Conservation (phyloP, 805 yeast genomes). For the Yueomyces sp. region DNA sequence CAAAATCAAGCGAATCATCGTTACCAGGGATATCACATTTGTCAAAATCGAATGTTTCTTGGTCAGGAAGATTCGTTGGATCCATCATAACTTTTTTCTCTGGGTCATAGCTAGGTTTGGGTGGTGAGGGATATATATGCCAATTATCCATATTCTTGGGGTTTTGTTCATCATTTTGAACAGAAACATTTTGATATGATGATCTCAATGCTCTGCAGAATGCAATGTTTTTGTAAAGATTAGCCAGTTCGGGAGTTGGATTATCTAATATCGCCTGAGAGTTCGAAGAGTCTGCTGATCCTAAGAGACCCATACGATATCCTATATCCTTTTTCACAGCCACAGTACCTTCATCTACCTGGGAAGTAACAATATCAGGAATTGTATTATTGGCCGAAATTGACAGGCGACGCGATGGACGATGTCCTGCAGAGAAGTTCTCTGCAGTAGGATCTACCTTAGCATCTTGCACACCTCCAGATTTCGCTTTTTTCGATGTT, state of each 20-base stretch:
- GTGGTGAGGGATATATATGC: slow-evolving; percentile 86
- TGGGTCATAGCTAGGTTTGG: slow-evolving; percentile 72
- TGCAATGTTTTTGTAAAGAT: slow-evolving; percentile 46
- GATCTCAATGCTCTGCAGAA: slow-evolving; percentile 60
- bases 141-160: slow-evolving; percentile 70
- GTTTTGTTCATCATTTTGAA: slow-evolving; percentile 62
- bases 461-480: too few species aligned
- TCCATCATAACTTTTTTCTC: slow-evolving; percentile 37
- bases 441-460: too few species aligned
- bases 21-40: slow-evolving; percentile 32
- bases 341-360: background rate
- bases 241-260: slow-evolving; percentile 51
- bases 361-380: slow-evolving; percentile 10
- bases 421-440: too few species aligned
- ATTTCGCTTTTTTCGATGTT: too few species aligned
- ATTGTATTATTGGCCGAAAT: slow-evolving; percentile 13
- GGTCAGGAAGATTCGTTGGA: slow-evolving; percentile 27
- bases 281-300: too few species aligned
- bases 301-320: background rate
- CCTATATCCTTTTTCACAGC: background rate
- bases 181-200: slow-evolving; percentile 55
- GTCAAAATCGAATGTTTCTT: slow-evolving; percentile 28
- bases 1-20: slow-evolving; percentile 41
- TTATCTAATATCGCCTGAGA: slow-evolving; percentile 35
- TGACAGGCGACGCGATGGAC: slow-evolving; percentile 5